Conservation (phyloP, 257 asterid species). For the Euphrasia confusa region DNA sequence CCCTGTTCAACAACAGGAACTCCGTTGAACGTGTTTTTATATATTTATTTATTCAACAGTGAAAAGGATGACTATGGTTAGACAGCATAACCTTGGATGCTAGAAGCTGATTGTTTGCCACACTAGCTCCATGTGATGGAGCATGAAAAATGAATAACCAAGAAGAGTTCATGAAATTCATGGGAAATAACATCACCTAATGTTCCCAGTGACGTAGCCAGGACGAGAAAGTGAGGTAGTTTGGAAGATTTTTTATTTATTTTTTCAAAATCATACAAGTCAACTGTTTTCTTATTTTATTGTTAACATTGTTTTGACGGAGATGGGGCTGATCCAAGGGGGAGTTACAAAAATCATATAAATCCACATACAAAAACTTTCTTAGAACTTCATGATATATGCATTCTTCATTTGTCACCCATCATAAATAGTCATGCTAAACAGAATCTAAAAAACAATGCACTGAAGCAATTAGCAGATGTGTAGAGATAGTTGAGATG, state of each 20-base stretch:
- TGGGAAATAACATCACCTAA: too few relatives aligned
- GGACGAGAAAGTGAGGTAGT: too few relatives aligned
- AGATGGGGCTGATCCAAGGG: too few relatives aligned
- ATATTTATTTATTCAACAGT: too few relatives aligned
- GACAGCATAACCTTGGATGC: background rate
- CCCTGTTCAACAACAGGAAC: too few relatives aligned
- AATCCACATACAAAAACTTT: background rate
- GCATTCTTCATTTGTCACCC: background rate
- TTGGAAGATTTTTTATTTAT: too few relatives aligned
- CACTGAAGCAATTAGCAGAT: background rate
- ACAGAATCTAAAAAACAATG: background rate
- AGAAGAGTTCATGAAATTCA: background rate
- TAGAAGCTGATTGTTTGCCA: background rate
- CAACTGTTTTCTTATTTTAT: too few relatives aligned
- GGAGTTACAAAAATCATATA: too few relatives aligned
- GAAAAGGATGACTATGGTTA: background rate
- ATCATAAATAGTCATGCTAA: slow-evolving; percentile 3
- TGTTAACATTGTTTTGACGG: too few relatives aligned
- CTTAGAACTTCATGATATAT: background rate
- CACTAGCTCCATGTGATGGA: slow-evolving; percentile 1
- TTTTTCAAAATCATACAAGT: too few relatives aligned
- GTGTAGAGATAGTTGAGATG: background rate
- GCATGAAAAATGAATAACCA: slow-evolving; percentile 13
- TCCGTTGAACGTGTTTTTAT: too few relatives aligned
- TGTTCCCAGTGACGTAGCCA: too few relatives aligned